Evolutionary conservation across 106 monocot genomes (phyloP).

Genomic region (Narthecium ossifragum): DNA sequence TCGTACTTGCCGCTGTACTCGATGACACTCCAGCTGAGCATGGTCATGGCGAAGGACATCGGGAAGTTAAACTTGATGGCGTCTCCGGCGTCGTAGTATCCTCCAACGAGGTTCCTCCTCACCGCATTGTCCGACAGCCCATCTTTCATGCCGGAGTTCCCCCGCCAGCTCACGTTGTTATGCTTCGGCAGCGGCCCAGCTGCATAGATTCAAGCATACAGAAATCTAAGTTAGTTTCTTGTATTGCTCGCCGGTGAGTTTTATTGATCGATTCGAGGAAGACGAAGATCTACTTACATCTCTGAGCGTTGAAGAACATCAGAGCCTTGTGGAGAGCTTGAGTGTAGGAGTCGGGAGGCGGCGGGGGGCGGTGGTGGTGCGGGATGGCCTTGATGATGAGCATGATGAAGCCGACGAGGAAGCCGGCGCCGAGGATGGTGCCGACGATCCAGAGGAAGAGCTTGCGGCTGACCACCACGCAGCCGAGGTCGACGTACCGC

Average conservation of each 20-base stretch:
- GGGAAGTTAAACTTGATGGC: conserved; percentile 94
- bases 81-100: conserved; percentile 81
- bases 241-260: too few species aligned
- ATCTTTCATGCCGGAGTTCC: conserved; percentile 87
- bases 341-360: conserved; percentile 84
- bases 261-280: too few species aligned
- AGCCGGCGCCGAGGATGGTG: conserved; percentile 35
- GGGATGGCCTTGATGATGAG: conserved; percentile 60
- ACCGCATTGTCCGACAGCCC: conserved; percentile 47
- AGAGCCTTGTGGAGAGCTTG: conserved; percentile 85
- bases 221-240: conserved; percentile 9
- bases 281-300: conserved; percentile 44
- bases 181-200: conserved; percentile 76
- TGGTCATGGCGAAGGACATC: conserved; percentile 68
- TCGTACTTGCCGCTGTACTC: conserved; percentile 87
- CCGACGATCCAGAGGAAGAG: conserved; percentile 67
- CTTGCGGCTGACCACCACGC: conserved; percentile 75
- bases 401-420: conserved; percentile 50
- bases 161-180: conserved; percentile 80
- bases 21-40: conserved; percentile 92
- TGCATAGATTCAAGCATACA: conserved; percentile 7
- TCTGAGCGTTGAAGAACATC: conserved; percentile 98
- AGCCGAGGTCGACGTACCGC: conserved; percentile 93
- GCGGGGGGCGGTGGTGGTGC: conserved; percentile 47
- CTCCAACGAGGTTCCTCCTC: conserved; percentile 51